A percentile compares a stretch with the other conserved stretches of the same genome.
These are phyloP conservation scores for Fusarium fujikuroi DNA, from an alignment of 2,329 filamentous ascomycete species.

Conservation along the genomic window DNA sequence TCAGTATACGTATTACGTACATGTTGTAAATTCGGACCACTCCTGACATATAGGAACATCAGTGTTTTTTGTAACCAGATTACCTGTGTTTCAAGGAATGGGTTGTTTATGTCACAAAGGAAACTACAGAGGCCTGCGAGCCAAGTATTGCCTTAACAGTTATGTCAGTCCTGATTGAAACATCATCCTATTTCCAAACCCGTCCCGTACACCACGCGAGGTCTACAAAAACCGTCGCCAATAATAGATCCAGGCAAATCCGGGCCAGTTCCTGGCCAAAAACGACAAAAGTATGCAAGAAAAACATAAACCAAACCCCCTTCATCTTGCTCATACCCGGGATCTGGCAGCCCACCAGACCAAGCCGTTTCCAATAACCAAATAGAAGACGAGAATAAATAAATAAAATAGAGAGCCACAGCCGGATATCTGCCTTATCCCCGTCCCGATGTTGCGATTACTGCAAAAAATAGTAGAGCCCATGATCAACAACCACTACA, in stretches of 20 bases:
- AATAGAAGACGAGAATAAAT: background rate
- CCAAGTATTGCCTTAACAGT: slow-evolving; percentile 13
- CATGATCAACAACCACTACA: background rate
- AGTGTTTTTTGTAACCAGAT: background rate
- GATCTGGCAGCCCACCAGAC: slow-evolving; percentile 6
- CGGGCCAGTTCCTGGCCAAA: slow-evolving; percentile 18
- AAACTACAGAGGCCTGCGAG: slow-evolving; percentile 8
- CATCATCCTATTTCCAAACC: slow-evolving; percentile 22
- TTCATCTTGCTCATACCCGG: slow-evolving; percentile 14
- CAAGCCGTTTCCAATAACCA: background rate
- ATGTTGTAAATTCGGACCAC: background rate
- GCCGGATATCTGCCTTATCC: slow-evolving; percentile 16
- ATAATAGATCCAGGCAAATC: slow-evolving; percentile 6
- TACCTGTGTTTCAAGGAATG: background rate
- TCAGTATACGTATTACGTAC: background rate
- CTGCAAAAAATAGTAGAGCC: slow-evolving; percentile 11
- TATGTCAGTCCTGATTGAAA: slow-evolving; percentile 20
- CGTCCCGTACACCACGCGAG: slow-evolving; percentile 22
- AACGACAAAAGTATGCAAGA: slow-evolving; percentile 25
- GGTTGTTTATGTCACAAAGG: slow-evolving; percentile 8
- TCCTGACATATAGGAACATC: background rate
- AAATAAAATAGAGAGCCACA: background rate
- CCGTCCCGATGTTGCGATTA: slow-evolving; percentile 4
- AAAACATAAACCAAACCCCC: slow-evolving; percentile 9
- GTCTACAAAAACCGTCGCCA: slow-evolving; percentile 16